These are phyloP conservation scores for Fusarium sp. DNA, from an alignment of 2,329 filamentous ascomycete genomes.

Conservation along the genomic window DNA sequence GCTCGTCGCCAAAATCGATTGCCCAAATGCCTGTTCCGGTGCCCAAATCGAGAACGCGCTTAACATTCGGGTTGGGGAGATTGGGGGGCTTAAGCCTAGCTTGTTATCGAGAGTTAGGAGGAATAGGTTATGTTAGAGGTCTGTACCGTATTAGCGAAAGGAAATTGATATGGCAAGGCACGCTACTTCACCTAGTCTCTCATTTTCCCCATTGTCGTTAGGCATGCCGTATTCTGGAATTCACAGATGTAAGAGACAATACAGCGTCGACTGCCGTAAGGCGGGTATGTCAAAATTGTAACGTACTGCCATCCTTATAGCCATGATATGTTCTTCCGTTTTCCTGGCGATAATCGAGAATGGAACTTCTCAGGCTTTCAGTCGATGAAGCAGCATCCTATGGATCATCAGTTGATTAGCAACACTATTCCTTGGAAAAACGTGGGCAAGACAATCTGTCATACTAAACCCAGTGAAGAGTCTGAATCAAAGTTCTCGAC, in stretches of 20 bases:
- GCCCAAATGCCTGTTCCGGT: conserved; percentile 32
- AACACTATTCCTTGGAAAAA: no score
- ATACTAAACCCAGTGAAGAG: conserved; percentile 3
- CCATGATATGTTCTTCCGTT: conserved; percentile 33
- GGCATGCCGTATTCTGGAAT: conserved; percentile 26
- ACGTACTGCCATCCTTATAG: conserved; percentile 25
- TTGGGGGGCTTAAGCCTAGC: conserved; percentile 25
- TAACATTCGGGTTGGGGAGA: background rate
- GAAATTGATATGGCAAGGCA: accelerated
- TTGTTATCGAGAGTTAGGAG: conserved; percentile 24
- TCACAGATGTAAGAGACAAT: background rate
- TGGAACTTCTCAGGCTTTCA: conserved; percentile 27
- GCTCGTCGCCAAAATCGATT: conserved; percentile 27
- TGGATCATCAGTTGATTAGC: background rate
- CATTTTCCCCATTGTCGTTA: conserved; percentile 21
- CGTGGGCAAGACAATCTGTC: background rate
- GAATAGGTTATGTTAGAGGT: conserved; percentile 28
- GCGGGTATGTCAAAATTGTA: accelerated
- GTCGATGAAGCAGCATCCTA: conserved; percentile 25
- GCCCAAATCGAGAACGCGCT: conserved; percentile 30
- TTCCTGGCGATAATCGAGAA: conserved; percentile 20
- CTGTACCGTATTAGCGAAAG: background rate
- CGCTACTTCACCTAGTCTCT: conserved; percentile 11
- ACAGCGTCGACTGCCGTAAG: background rate
- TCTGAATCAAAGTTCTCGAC: background rate